These are phyloP conservation scores for Globisporangium abappressorium DNA, from an alignment of 352 stramenopile species.

Conservation along the genomic window DNA sequence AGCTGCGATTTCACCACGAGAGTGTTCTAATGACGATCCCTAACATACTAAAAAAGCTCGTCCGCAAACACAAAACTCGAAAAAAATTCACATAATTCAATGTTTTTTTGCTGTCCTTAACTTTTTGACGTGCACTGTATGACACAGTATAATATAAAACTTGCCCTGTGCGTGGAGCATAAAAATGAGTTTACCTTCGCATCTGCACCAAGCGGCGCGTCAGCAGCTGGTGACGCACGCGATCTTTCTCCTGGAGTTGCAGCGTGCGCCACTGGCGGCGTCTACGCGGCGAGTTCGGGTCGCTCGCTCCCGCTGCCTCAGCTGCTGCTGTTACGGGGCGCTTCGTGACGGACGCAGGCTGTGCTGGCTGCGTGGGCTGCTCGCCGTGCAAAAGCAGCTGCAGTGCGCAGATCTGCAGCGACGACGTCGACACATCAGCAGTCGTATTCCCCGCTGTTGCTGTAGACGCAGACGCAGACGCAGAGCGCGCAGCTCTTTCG, in stretches of 20 bases:
- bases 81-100: no score
- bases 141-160: not conserved
- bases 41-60: no score
- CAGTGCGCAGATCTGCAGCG: not conserved
- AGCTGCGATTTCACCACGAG: no score
- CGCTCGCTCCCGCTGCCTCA: not conserved
- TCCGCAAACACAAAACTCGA: no score
- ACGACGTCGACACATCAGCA: not conserved
- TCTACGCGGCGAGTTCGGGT: slow-evolving; percentile 18
- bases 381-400: slow-evolving; percentile 11
- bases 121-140: no score
- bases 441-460: not conserved
- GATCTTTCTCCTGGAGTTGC: slow-evolving; percentile 68
- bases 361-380: not conserved
- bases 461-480: not conserved
- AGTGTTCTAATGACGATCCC: no score
- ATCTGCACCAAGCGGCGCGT: slow-evolving; percentile 40
- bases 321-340: slow-evolving; percentile 9
- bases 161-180: no score
- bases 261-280: slow-evolving; percentile 48
- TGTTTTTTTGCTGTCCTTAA: no score
- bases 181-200: slow-evolving; percentile 25
- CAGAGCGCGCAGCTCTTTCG: not conserved
- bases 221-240: slow-evolving; percentile 44
- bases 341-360: not conserved